Evolutionary conservation across 2,329 filamentous ascomycete species (phyloP).

Genomic region (Fusarium sp.): DNA sequence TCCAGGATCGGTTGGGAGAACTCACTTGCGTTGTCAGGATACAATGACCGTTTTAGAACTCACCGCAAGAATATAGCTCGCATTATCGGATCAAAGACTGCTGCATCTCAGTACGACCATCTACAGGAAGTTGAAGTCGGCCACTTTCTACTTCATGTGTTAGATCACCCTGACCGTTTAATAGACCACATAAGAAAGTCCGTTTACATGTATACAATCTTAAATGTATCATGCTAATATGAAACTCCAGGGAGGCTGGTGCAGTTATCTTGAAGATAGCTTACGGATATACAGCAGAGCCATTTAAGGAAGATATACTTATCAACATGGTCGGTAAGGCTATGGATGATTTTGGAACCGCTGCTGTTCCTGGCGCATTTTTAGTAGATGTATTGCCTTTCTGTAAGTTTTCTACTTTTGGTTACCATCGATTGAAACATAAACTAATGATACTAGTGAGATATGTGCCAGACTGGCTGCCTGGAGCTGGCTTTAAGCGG

Average conservation of each 20-base stretch:
- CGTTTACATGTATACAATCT: slow-evolving; percentile 20
- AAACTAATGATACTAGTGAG: slow-evolving; percentile 14
- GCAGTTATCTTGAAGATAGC: slow-evolving; percentile 37
- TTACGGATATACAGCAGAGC: slow-evolving; percentile 36
- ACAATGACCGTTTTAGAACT: slow-evolving; percentile 56
- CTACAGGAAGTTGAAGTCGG: slow-evolving; percentile 60
- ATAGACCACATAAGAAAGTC: slow-evolving; percentile 60
- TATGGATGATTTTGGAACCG: slow-evolving; percentile 31
- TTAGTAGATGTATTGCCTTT: slow-evolving; percentile 39
- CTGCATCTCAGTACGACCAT: slow-evolving; percentile 56
- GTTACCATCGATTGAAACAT: too few species aligned
- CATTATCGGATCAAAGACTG: slow-evolving; percentile 59
- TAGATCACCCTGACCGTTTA: slow-evolving; percentile 57
- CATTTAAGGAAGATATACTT: slow-evolving; percentile 26
- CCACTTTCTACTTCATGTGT: slow-evolving; percentile 43
- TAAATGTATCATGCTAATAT: not conserved
- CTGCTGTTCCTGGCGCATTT: slow-evolving; percentile 28
- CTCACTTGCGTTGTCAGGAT: slow-evolving; percentile 53
- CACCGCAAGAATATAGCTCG: slow-evolving; percentile 62
- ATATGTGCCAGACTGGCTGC: slow-evolving; percentile 36
- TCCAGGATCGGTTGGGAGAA: slow-evolving; percentile 49
- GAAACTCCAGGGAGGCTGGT: slow-evolving; percentile 19
- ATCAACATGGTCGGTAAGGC: slow-evolving; percentile 29
- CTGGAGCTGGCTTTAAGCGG: slow-evolving; percentile 31
- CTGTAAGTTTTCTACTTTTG: slow-evolving; percentile 12